Evolutionary conservation across 352 stramenopile species (phyloP).

Genomic region (Globisporangium takayamanum): DNA sequence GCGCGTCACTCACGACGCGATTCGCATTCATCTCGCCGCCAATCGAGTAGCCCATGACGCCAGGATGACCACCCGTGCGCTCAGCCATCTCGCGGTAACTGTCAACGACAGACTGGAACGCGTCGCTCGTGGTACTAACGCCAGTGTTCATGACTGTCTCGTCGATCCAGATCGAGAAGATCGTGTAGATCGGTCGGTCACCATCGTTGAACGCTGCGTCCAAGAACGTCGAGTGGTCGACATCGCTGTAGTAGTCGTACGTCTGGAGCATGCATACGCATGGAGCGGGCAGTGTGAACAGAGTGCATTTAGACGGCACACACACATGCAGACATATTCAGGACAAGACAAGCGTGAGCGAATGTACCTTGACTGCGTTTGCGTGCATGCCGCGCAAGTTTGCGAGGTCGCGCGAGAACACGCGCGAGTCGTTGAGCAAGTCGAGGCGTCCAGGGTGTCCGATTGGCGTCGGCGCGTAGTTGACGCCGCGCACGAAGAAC

Average conservation of each 20-base stretch:
- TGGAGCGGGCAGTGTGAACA: too few species aligned
- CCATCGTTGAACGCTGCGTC: slow-evolving; percentile 59
- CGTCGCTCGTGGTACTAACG: slow-evolving; percentile 16
- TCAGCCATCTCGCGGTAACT: slow-evolving; percentile 64
- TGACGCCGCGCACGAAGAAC: slow-evolving; percentile 71
- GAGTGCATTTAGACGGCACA: too few species aligned
- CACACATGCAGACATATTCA: not conserved
- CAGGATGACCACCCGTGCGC: slow-evolving; percentile 38
- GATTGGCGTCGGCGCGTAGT: slow-evolving; percentile 66
- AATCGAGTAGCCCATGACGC: slow-evolving; percentile 67
- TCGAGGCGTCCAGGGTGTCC: slow-evolving; percentile 42
- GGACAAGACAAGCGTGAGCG: too few species aligned
- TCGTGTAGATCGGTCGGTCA: slow-evolving; percentile 46
- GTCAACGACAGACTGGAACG: slow-evolving; percentile 41
- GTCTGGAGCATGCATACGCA: slow-evolving; percentile 13
- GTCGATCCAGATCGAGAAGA: slow-evolving; percentile 76
- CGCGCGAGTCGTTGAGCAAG: slow-evolving; percentile 41
- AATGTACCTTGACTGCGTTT: slow-evolving; percentile 46
- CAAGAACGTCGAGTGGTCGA: slow-evolving; percentile 46
- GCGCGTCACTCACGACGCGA: slow-evolving; percentile 35
- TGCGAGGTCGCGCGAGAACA: slow-evolving; percentile 56
- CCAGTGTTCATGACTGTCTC: slow-evolving; percentile 38
- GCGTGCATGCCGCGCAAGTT: slow-evolving; percentile 70
- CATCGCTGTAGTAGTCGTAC: slow-evolving; percentile 52
- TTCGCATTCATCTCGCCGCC: slow-evolving; percentile 73